Base-by-base conservation (phyloP, 129 eudicot species). In the Helianthus tuberosus region DNA sequence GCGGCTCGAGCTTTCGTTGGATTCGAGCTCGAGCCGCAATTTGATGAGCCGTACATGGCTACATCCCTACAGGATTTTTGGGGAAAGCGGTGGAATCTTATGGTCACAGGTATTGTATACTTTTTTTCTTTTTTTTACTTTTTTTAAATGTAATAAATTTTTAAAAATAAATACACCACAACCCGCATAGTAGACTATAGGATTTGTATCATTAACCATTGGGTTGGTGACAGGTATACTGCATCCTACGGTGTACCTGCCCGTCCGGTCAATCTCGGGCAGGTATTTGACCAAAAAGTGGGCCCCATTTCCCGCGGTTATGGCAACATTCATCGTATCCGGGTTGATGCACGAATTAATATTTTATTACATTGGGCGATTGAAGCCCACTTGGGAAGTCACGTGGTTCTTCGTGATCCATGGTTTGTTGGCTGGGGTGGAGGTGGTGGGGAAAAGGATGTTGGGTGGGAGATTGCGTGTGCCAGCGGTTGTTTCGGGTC, bases 81-180 rank as follows among this genome's bases (percentile, higher is more conserved):
- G 93, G 93, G 87, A 8, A 58, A 55, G 65, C 82, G 93, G 43
- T 87, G 89, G 93, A 87, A 87, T 53, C 81, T 74, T 2, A 75
- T 87, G 68, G 71, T 77, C 7, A 78, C 83, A 1, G 80, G 64
- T 8, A 77, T 64, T 5, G 47, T 43, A 43, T 7, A 43, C 9
- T 41, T 43, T 43, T 43, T 43, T 41, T 41, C n/a, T n/a, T 43
- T 43, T 41, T 41, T 41, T 0, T 6, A 43, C 10, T 32, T 32
- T 32, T 27, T 32, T 32, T 1, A 32, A 32, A 32, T 3, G 36
- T 32, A 0, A 32, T 3, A 5, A 8, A 43, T 43, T 43, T 43
- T 43, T 1, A 7, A 7, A 1, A 8, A 41, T 41, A 5, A 41
- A 41, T 41, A 41, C 44, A 39, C 44, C 44, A 39, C 44, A 39